Evolutionary conservation across 371 early-diverging fungal genomes (phyloP), one percentile per base, ranked within the genome.

Genomic region (Nosema bombycis): DNA sequence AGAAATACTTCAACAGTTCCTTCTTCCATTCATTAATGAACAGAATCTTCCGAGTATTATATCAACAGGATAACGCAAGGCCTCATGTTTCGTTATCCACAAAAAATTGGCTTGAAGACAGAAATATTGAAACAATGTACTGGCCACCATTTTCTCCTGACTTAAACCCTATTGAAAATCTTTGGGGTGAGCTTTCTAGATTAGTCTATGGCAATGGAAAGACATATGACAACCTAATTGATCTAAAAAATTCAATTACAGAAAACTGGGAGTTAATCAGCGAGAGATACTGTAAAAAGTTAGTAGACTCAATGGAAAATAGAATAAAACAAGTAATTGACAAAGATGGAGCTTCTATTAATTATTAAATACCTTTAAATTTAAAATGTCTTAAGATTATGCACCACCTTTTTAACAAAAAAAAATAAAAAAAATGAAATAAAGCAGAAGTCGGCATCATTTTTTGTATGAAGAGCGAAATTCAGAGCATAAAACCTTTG

Each of bases 111-210:
- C 34, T 64, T 28, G 64, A 12, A 28, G 14, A 30, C 64, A 64
- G 30, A 30, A 64, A 64, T 64, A 64, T 64, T n/a, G 33, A 64
- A 10, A 60, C 60, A 10, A 64, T 33, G 14, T 12, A 30, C 12
- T 64, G 30, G 30, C 64, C 64, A 10, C 29, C 64, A 64, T 33
- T 6, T 33, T 64, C 64, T 64, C 64, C 28, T 30, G 64, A 64
- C 23, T n/a, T 64, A 6, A 64, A 64, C 30, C 64, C 30, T 2
- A 64, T 28, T 30, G 64, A 64, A 64, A 64, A 64, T 64, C 46
- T 64, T 30, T 64, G 64, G 64, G 64, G 64, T 28, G 33, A 64
- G 23, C 33, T 64, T 30, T 64, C 30, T 33, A 64, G 64, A 33
- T 6, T 2, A 30, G 64, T 64, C 30, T 64, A 30, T 33, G 2